Evolutionary conservation across 345 rosid species (phyloP).

Genomic region (Bruguiera parviflora): DNA sequence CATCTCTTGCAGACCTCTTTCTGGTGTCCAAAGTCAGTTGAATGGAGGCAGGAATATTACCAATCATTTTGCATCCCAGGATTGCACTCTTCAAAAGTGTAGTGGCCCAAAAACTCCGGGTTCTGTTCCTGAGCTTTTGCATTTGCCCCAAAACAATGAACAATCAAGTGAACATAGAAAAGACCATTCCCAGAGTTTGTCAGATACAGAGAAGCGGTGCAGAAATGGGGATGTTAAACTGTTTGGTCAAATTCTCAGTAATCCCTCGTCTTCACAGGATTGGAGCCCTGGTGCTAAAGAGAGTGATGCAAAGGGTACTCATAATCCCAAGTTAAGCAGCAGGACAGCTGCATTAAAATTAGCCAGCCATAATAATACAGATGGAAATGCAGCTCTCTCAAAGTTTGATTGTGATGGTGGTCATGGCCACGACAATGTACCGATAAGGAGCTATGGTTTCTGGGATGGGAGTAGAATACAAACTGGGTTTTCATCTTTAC

Average conservation of each 20-base stretch:
- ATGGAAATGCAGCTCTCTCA: slow-evolving; percentile 26
- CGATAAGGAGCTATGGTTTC: slow-evolving; percentile 61
- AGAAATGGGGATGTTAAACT: slow-evolving; percentile 73
- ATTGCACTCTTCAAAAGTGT: slow-evolving; percentile 56
- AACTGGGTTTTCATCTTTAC: slow-evolving; percentile 66
- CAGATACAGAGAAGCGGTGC: slow-evolving; percentile 47
- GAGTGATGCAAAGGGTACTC: slow-evolving; percentile 35
- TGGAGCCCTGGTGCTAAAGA: slow-evolving; percentile 24
- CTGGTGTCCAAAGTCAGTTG: slow-evolving; percentile 34
- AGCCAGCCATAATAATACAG: slow-evolving; percentile 31
- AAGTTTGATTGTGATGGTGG: slow-evolving; percentile 48
- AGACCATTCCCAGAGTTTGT: slow-evolving; percentile 37
- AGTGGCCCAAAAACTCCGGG: slow-evolving; percentile 26
- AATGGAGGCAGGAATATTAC: slow-evolving; percentile 26
- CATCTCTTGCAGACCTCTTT: slow-evolving; percentile 30
- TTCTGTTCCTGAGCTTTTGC: slow-evolving; percentile 40
- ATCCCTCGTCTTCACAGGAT: slow-evolving; percentile 31
- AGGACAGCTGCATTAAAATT: slow-evolving; percentile 41
- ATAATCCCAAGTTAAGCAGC: slow-evolving; percentile 29
- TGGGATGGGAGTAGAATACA: slow-evolving; percentile 88
- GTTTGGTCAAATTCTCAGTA: slow-evolving; percentile 75
- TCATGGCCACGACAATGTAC: slow-evolving; percentile 53
- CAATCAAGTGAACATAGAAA: slow-evolving; percentile 34
- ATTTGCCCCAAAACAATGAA: slow-evolving; percentile 29
- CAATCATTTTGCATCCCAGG: slow-evolving; percentile 26